phyloP scores from a whole-genome alignment of 176 grass and related monocot genomes.

The Triticum dicoccoides region DNA sequence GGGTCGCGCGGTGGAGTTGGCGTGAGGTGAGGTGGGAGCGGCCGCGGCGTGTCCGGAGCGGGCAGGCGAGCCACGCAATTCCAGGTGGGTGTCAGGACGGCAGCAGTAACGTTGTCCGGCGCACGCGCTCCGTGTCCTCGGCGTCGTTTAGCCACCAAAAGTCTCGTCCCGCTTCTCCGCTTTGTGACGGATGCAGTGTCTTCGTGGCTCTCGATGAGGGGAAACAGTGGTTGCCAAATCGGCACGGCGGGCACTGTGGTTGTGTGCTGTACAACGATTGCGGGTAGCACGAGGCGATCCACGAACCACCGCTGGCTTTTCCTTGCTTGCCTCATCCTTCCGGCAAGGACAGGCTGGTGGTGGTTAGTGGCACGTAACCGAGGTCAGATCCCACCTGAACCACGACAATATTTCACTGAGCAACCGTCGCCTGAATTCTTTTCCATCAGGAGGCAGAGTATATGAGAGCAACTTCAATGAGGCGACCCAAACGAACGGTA shows the following conservation, averaged over 20 bases:
- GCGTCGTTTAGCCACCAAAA: neutral
- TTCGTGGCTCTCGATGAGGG: no score
- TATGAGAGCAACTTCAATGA: no score
- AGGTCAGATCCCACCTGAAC: neutral
- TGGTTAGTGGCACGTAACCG: no score
- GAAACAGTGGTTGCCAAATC: no score
- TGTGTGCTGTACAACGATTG: no score
- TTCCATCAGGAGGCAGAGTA: neutral
- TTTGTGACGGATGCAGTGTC: no score
- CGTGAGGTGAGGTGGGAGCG: neutral
- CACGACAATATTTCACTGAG: neutral
- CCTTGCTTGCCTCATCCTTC: no score
- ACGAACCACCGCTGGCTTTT: no score
- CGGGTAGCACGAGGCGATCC: no score
- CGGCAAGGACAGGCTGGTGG: no score
- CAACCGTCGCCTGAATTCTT: neutral
- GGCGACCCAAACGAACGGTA: no score
- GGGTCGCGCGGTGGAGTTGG: neutral
- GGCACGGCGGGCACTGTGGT: no score
- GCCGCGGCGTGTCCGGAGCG: neutral
- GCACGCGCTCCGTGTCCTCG: neutral
- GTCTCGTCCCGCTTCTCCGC: neutral
- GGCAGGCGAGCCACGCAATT: neutral
- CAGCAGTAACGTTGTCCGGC: constrained; percentile 1
- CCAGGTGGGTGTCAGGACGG: constrained; percentile 3